A percentile compares a stretch with the other conserved stretches of the same genome.
Evolutionary conservation across 75 land plant species (phyloP).

Genomic region (Pinus albicaulis): DNA sequence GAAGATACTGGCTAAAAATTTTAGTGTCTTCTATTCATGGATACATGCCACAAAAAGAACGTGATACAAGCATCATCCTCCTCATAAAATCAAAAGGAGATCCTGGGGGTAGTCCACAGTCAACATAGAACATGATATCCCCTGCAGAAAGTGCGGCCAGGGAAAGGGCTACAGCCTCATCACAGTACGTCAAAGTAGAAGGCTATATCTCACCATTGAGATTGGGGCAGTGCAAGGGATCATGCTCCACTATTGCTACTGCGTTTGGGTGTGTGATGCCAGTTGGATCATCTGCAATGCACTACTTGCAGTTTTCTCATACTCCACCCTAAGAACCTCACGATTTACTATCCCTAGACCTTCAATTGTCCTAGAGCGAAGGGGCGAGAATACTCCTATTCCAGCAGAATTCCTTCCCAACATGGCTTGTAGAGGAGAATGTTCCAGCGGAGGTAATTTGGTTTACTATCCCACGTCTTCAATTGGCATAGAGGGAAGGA

Average conservation of each 20-base stretch:
- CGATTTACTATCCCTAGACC: slow-evolving; percentile 45
- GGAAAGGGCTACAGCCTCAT: slow-evolving; percentile 63
- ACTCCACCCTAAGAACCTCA: slow-evolving; percentile 32
- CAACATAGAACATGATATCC: too few species aligned
- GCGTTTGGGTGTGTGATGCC: slow-evolving; percentile 46
- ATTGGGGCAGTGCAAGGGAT: slow-evolving; percentile 9
- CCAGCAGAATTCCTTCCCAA: slow-evolving; percentile 65
- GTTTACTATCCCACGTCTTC: slow-evolving; percentile 17
- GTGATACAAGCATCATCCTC: too few species aligned
- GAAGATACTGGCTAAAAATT: too few species aligned
- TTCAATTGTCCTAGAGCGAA: slow-evolving; percentile 58
- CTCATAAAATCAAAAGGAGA: slow-evolving; percentile 38
- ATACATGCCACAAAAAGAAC: too few species aligned
- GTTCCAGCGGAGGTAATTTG: slow-evolving; percentile 7
- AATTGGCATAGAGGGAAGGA: too few species aligned
- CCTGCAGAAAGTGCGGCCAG: slow-evolving; percentile 49
- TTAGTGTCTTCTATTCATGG: too few species aligned
- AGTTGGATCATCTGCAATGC: slow-evolving; percentile 37
- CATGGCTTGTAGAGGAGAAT: too few species aligned
- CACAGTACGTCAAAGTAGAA: slow-evolving; percentile 44
- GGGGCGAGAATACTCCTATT: slow-evolving; percentile 70
- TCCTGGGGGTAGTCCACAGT: too few species aligned
- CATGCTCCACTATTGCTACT: slow-evolving; percentile 57
- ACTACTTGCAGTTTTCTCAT: slow-evolving; percentile 45
- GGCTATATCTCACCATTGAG: slow-evolving; percentile 80